A percentile compares a stretch with the other conserved stretches of the same genome.
phyloP scores from a whole-genome alignment of 768 basidiomycete species.

The Mycena alexandri region DNA sequence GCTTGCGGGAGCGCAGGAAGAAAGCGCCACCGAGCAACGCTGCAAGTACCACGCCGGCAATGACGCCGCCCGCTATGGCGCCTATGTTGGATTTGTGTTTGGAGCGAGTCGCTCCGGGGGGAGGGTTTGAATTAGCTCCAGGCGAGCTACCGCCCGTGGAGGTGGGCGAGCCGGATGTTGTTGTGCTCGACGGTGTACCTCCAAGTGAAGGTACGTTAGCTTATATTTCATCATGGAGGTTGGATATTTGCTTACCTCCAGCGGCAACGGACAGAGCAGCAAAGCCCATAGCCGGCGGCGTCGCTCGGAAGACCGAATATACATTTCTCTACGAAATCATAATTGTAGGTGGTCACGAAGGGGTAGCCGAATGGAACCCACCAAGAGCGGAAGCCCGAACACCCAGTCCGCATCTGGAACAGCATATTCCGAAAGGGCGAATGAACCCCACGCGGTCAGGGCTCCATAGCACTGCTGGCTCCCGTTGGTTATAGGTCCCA shows the following conservation, averaged over 20 bases:
- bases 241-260: conserved; percentile 11
- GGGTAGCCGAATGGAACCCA: conserved; percentile 11
- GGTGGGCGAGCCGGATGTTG: conserved; percentile 12
- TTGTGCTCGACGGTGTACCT: conserved; percentile 19
- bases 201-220: conserved; percentile 13
- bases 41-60: conserved; percentile 12
- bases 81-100: conserved; percentile 10
- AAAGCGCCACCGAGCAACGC: conserved; percentile 16
- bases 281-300: conserved; percentile 15
- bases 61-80: conserved; percentile 13
- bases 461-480: conserved; percentile 18
- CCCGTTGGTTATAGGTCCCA: conserved; percentile 14
- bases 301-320: conserved; percentile 18
- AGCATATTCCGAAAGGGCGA: conserved; percentile 10
- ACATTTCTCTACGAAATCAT: conserved; percentile 13
- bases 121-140: conserved; percentile 7
- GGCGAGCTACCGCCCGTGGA: conserved; percentile 14
- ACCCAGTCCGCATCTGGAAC: conserved; percentile 19
- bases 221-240: conserved; percentile 17
- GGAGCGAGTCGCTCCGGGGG: conserved; percentile 13
- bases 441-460: conserved; percentile 13
- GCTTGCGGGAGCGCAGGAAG: conserved; percentile 13
- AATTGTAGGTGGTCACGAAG: conserved; percentile 12
- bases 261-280: conserved; percentile 16
- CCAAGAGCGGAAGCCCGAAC: conserved; percentile 17